Evolutionary conservation across 495 filamentous ascomycete species (phyloP), one percentile per base, ranked within the genome.

Genomic region (Podospora pseudoanserina): DNA sequence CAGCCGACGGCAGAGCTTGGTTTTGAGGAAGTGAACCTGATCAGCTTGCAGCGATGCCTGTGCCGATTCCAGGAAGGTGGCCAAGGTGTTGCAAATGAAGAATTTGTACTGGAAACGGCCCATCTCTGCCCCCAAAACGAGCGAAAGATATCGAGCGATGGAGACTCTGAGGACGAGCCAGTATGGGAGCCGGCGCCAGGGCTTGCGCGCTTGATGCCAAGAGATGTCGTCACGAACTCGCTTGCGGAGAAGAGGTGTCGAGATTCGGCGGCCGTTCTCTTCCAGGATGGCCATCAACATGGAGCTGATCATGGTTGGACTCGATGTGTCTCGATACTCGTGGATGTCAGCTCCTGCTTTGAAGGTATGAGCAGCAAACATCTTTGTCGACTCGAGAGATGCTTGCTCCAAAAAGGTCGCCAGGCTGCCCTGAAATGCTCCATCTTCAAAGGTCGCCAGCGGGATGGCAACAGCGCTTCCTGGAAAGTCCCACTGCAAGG

Each of bases 101-200:
- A 83, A 75, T 67, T 91, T 91, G 81, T 90, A 90, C 5, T 79
- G 74, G 1, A 83, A 61, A n/a, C 79, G 79, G 0, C 87, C 88
- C 4, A 69, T 15, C 4, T 81, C 78, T 9, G 62, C 72, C 1
- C 87, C 87, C 4, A 86, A 75, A 0, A 71, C 16, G 9, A 79
- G 57, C 56, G 72, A 81, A 0, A 89, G 76, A 11, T 81, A 76
- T 0, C 87, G 81, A 30, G 86, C 80, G 18, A 83, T 69, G 0
- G 76, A 76, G 1, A 91, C 86, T 0, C 88, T 82, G 15, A 90
- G 73, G 0, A 88, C 78, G 4, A 91, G 84, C 85, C 86, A 90
- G 54, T 81, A 78, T 0, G 88, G 81, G 13, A 73, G 75, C 44
- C 88, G 75, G 26, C 87, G 79, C 88, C 88, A 90, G 0, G 88